A percentile compares a stretch with the other conserved stretches of the same genome.
These are phyloP conservation scores for Mallotus repandus DNA, from an alignment of 441 rosid species.

Conservation along the genomic window DNA sequence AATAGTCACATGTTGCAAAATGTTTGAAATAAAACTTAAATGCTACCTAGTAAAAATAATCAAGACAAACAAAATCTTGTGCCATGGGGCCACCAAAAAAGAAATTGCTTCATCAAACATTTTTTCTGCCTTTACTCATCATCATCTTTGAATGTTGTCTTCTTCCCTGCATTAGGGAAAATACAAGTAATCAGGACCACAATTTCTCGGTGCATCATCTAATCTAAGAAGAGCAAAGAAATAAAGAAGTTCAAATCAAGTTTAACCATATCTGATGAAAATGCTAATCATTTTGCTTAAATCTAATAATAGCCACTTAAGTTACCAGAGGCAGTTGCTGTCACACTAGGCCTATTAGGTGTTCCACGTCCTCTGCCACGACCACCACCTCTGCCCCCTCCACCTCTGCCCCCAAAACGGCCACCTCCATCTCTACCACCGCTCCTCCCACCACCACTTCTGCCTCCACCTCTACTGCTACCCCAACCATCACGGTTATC, in stretches of 20 bases:
- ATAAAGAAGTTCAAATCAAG: too few relatives aligned
- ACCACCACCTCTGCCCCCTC: conserved; percentile 32
- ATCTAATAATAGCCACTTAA: too few relatives aligned
- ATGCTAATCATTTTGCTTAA: too few relatives aligned
- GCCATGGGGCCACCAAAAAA: not conserved
- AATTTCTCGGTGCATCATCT: too few relatives aligned
- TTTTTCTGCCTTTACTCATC: conserved; percentile 15
- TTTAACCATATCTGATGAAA: too few relatives aligned
- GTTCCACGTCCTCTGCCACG: conserved; percentile 42
- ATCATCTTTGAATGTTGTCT: conserved; percentile 56
- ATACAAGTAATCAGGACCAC: not conserved
- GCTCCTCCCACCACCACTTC: conserved; percentile 33
- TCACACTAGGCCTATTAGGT: conserved; percentile 40
- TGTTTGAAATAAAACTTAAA: not conserved
- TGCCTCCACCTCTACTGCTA: conserved; percentile 32
- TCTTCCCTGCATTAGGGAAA: conserved; percentile 50
- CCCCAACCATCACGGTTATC: conserved; percentile 32
- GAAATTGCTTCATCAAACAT: too few relatives aligned
- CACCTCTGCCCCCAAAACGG: conserved; percentile 35
- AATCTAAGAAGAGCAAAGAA: too few relatives aligned
- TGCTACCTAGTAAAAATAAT: too few relatives aligned
- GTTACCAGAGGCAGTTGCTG: conserved; percentile 27
- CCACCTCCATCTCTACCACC: conserved; percentile 40
- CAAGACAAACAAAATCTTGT: conserved; percentile 13
- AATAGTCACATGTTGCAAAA: too few relatives aligned